These are phyloP conservation scores for Arabidopsis hybrid DNA, from an alignment of 441 rosid species.

Conservation along the genomic window DNA sequence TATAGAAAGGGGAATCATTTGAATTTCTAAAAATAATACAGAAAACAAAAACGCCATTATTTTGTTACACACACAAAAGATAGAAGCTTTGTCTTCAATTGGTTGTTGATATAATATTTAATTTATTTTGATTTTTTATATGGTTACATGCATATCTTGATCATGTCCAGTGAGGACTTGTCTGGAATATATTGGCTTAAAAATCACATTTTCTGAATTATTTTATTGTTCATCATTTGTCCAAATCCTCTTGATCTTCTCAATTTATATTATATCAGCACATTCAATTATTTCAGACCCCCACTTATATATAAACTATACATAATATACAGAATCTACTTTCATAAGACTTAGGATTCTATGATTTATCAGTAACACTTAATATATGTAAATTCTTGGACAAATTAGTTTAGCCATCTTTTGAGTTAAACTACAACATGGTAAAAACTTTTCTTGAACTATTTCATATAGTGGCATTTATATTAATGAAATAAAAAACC, in stretches of 20 bases:
- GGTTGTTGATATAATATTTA: conserved; percentile 24
- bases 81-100: conserved; percentile 45
- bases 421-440: conserved; percentile 5
- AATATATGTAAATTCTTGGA: conserved; percentile 4
- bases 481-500: background rate
- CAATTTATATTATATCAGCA: conserved; percentile 25
- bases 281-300: conserved; percentile 28
- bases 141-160: conserved; percentile 45
- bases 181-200: conserved; percentile 44
- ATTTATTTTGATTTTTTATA: background rate
- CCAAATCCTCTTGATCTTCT: conserved; percentile 43
- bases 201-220: background rate
- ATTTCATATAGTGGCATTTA: background rate
- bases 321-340: conserved; percentile 23
- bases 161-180: conserved; percentile 45
- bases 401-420: background rate
- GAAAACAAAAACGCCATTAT: conserved; percentile 21
- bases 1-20: conserved; percentile 29
- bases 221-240: conserved; percentile 33
- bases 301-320: background rate
- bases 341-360: conserved; percentile 20
- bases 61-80: conserved; percentile 23
- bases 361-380: conserved; percentile 1
- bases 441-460: background rate
- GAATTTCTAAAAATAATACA: conserved; percentile 36